Evolutionary conservation across 108 stramenopile genomes (phyloP), one percentile per base, ranked within the genome.

Genomic region (Aurantiochytrium sp.): DNA sequence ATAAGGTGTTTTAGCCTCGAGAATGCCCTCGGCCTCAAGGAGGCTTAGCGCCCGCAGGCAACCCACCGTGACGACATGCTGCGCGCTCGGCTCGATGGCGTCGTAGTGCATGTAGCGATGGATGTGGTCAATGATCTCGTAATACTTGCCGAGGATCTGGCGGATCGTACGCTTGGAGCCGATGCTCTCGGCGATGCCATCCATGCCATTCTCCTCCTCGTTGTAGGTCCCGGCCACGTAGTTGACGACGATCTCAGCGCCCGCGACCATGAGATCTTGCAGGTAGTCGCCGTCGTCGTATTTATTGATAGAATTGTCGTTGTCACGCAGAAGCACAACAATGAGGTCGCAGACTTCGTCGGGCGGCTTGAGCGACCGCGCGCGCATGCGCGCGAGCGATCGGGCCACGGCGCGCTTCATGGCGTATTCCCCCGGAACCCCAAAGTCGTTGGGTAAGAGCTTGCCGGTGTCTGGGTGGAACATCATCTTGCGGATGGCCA

Each of bases 101-200:
- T 81, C 73, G 32, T 81, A 81, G 45, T 81, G 73, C 73, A 81
- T 22, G 2, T 81, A 81, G 6, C 73, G 39, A 21, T 81, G 39
- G 32, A 81, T 81, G 39, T 81, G 73, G 73, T 81, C 73, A 42
- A 81, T 48, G 30, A 81, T 81, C 36, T 37, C 73, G 73, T 81
- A 81, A 48, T 48, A 81, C 2, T 48, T 41, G 45, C 73, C 73
- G 27, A 81, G 73, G 12, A 81, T 24, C 24, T 81, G 73, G 6
- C 45, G 73, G 27, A 81, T 48, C 19, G 73, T 81, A 24, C 73
- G 73, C 27, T 48, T 22, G n/a, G 39, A 48, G 8, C 73, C 73
- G 32, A 41, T 48, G 45, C n/a, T 48, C n/a, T 81, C 42, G 27
- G 39, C 73, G 4, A 81, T 24, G 17, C 12, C 17, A 24, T 30